Base-by-base conservation (phyloP, 257 asterid species). In the Lycium ferocissimum region DNA sequence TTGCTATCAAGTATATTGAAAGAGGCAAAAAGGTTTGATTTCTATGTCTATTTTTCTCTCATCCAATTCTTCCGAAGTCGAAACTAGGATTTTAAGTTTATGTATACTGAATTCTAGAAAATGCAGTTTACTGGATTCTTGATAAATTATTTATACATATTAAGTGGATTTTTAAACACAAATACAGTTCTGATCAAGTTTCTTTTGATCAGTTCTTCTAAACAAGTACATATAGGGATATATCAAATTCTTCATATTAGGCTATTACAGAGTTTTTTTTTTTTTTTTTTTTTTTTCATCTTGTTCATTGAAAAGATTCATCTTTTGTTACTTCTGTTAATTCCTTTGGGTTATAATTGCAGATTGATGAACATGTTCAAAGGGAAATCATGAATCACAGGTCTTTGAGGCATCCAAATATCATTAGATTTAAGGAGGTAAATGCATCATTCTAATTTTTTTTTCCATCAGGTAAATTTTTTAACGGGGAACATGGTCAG, bases 361-460 rank as follows among this genome's bases (percentile, higher is more conserved):
- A 91, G 93, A 91, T 91, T 86, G 93, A 91, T 85, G 93, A 91
- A 84, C 91, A 91, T 88, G 93, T 91, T 26, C 93, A 91, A 40
- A 91, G 92, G 88, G 93, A 91, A 83, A 91, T 91, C 66, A 88
- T 91, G 91, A 91, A 91, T 84, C 93, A 91, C 72, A 91, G 91
- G 81, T 89, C 92, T 26, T 89, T 91, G 71, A 88, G 86, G 66
- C 93, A 91, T 13, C 92, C 92, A 7, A 91, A 91, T 65, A 91
- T 91, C 75, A 86, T 91, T 59, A 88, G 90, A 85, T 91, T 88
- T 82, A 89, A 91, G 66, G 93, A 91, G 92, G 93, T 89, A 84
- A 85, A 26, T 26, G 33, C 33, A 26, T 26, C 33, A 26, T 26
- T 26, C 33, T 26, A 26, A 26, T 26, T 26, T 26, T 26, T 26